Conservation (phyloP, 352 stramenopile species). For the Pythium dissimile region DNA sequence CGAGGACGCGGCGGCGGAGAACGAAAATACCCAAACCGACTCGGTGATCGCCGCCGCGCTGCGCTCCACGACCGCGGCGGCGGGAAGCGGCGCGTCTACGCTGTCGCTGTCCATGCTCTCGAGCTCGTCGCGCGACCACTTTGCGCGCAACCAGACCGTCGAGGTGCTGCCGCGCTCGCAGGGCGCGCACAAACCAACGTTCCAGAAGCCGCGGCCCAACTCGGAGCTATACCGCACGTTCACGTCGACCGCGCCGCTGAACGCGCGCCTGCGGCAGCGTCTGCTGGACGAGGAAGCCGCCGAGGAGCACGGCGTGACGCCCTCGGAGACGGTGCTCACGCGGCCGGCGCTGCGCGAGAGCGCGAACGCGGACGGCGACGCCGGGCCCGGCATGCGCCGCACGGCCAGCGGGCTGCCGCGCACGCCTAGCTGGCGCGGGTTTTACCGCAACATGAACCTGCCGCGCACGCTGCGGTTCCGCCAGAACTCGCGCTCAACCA, state of each 20-base stretch:
- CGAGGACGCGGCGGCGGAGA: neutral
- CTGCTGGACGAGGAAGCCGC: conserved; percentile 49
- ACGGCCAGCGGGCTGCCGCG: conserved; percentile 22
- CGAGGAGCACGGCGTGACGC: conserved; percentile 2
- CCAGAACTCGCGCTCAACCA: conserved; percentile 72
- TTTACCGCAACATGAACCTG: conserved; percentile 54
- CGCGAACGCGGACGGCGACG: conserved; percentile 9
- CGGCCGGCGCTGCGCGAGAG: conserved; percentile 8
- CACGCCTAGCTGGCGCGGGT: conserved; percentile 49
- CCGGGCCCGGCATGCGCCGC: conserved; percentile 4
- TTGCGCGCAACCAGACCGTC: conserved; percentile 73
- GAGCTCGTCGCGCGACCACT: conserved; percentile 22
- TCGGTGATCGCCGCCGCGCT: conserved; percentile 1
- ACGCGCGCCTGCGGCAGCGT: conserved; percentile 44
- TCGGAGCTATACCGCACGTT: conserved; percentile 71
- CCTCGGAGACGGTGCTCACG: conserved; percentile 12
- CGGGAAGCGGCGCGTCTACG: neutral
- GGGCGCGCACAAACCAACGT: conserved; percentile 14
- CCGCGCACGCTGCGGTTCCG: conserved; percentile 67
- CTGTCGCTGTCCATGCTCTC: conserved; percentile 1
- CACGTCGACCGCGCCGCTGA: conserved; percentile 64
- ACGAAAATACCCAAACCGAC: neutral
- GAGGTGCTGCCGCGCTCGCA: conserved; percentile 52
- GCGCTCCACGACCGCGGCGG: neutral
- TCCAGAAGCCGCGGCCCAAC: conserved; percentile 44